Evolutionary conservation across 2,329 filamentous ascomycete genomes (phyloP).

Genomic region (Phyllosticta capitalensis): DNA sequence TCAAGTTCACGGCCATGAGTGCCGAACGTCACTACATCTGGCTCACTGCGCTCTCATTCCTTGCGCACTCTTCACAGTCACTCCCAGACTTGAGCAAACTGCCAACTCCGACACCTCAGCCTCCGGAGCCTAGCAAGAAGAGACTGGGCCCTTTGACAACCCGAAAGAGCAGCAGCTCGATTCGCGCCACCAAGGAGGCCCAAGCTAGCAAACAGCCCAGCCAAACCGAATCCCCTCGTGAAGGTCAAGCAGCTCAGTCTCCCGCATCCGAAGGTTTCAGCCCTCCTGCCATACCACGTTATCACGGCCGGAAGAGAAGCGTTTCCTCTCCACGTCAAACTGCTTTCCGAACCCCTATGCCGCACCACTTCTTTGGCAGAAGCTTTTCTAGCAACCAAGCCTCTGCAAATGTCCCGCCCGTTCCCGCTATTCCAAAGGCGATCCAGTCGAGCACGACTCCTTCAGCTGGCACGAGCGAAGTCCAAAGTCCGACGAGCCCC

Average conservation of each 20-base stretch:
- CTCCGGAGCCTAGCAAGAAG: constrained; percentile 21
- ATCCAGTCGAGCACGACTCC: background rate
- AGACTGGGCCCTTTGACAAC: background rate
- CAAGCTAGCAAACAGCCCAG: constrained; percentile 10
- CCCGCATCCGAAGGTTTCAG: constrained; percentile 43
- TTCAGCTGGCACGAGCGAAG: constrained; percentile 3
- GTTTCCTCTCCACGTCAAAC: constrained; percentile 12
- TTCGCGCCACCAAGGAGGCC: constrained; percentile 24
- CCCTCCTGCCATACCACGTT: constrained; percentile 62
- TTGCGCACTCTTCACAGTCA: constrained; percentile 78
- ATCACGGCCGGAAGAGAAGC: constrained; percentile 24
- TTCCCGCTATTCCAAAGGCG: background rate
- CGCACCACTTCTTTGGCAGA: constrained; percentile 53
- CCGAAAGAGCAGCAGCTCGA: constrained; percentile 17
- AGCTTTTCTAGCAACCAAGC: constrained; percentile 56
- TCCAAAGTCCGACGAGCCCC: constrained; percentile 1
- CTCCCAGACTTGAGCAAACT: constrained; percentile 61
- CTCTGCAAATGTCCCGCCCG: constrained; percentile 22
- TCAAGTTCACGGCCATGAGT: constrained; percentile 85
- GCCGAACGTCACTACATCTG: constrained; percentile 87
- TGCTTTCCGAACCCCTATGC: constrained; percentile 24
- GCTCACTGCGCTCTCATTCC: constrained; percentile 88
- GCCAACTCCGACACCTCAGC: constrained; percentile 27
- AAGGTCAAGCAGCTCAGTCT: constrained; percentile 30
- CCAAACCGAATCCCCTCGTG: constrained; percentile 22